Evolutionary conservation across 1,284 basidiomycete species (phyloP).

Genomic region (Ganoderma lucidum): DNA sequence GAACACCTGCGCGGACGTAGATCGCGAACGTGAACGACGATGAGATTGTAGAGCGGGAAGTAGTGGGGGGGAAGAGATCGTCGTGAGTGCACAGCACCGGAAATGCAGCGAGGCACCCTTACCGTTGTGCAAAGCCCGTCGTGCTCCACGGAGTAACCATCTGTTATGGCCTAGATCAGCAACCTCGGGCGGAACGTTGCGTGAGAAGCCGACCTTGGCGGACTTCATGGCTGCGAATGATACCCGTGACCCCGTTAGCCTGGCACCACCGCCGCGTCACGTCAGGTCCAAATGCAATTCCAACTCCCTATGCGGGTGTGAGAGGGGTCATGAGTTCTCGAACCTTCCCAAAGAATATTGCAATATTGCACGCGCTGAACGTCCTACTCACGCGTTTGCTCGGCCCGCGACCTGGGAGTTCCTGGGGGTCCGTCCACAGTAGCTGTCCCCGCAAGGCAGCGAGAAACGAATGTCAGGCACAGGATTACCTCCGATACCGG

Average conservation of each 20-base stretch:
- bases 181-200: constrained; percentile 6
- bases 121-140: constrained; percentile 90
- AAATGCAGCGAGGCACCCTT: constrained; percentile 27
- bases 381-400: constrained; percentile 84
- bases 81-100: constrained; percentile 6
- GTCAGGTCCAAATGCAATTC: constrained; percentile 96
- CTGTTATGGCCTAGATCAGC: constrained; percentile 45
- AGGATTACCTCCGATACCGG: not conserved
- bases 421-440: constrained; percentile 97
- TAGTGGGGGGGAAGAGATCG: not conserved
- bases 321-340: not conserved
- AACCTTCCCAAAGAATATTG: not conserved
- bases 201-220: constrained; percentile 72
- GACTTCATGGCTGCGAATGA: constrained; percentile 98
- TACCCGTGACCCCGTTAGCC: constrained; percentile 85
- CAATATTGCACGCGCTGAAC: not conserved
- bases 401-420: constrained; percentile 89
- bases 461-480: not conserved
- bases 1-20: constrained; percentile 61
- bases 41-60: not conserved
- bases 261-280: constrained; percentile 91
- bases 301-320: constrained; percentile 75
- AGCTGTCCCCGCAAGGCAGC: constrained; percentile 47
- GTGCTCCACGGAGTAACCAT: constrained; percentile 91
- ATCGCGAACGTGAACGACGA: not conserved